Evolutionary conservation across 2,329 filamentous ascomycete species (phyloP).

Genomic region (Talaromyces sp.): DNA sequence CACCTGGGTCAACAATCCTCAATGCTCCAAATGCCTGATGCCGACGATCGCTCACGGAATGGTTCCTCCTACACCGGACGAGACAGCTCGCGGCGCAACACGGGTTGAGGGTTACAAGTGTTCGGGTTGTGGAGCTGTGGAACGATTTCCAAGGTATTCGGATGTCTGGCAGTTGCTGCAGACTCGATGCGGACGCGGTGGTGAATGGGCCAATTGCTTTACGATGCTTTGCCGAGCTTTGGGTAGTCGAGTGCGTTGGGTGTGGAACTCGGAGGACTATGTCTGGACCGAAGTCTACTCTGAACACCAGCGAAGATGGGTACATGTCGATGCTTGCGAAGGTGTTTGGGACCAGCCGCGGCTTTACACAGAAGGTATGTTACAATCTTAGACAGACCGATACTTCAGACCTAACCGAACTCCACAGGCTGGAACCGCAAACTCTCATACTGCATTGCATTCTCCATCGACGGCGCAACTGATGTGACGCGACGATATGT

Average conservation of each 20-base stretch:
- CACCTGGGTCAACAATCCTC: slow-evolving; percentile 92
- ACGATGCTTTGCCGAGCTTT: slow-evolving; percentile 95
- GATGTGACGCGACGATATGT: slow-evolving; percentile 66
- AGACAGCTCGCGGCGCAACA: slow-evolving; percentile 80
- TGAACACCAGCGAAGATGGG: slow-evolving; percentile 86
- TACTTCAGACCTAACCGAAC: background rate
- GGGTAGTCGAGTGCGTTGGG: slow-evolving; percentile 87
- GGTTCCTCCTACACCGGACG: slow-evolving; percentile 80
- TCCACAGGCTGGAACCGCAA: slow-evolving; percentile 79
- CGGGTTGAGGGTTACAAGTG: slow-evolving; percentile 89
- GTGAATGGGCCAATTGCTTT: slow-evolving; percentile 98
- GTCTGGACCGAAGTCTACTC: slow-evolving; percentile 98
- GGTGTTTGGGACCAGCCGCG: slow-evolving; percentile 92
- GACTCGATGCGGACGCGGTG: slow-evolving; percentile 77
- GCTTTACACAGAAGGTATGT: slow-evolving; percentile 77
- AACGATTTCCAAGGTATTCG: slow-evolving; percentile 89
- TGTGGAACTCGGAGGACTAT: slow-evolving; percentile 97
- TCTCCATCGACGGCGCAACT: slow-evolving; percentile 78
- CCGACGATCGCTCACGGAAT: slow-evolving; percentile 80
- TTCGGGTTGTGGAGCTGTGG: slow-evolving; percentile 69
- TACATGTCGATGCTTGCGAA: slow-evolving; percentile 95
- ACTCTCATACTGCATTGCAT: slow-evolving; percentile 95
- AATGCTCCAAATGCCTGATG: slow-evolving; percentile 74
- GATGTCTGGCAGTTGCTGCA: slow-evolving; percentile 92
- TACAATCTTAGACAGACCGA: background rate